These are phyloP conservation scores for Globisporangium iwayamae DNA, from an alignment of 352 stramenopile species.

Conservation along the genomic window DNA sequence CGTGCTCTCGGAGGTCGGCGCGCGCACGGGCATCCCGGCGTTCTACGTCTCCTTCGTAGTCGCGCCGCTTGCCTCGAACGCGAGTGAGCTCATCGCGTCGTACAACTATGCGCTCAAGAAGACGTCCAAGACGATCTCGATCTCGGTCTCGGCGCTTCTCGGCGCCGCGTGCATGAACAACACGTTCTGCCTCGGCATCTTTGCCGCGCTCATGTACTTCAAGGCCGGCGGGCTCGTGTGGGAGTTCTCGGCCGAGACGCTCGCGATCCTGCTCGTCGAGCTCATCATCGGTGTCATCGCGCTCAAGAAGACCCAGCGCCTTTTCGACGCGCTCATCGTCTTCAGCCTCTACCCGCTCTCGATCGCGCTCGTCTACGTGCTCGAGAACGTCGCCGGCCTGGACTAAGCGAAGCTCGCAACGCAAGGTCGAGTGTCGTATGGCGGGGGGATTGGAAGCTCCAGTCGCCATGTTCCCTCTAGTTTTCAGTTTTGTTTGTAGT, in stretches of 20 bases:
- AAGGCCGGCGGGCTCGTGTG: slow-evolving; percentile 90
- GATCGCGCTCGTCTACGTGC: slow-evolving; percentile 88
- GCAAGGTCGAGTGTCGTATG: background rate
- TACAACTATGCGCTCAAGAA: slow-evolving; percentile 98
- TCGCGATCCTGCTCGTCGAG: slow-evolving; percentile 96
- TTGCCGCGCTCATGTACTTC: slow-evolving; percentile 96
- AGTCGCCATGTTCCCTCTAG: background rate
- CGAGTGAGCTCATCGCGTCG: slow-evolving; percentile 95
- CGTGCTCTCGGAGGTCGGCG: slow-evolving; percentile 93
- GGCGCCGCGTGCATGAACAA: slow-evolving; percentile 99
- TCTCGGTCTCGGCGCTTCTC: slow-evolving; percentile 91
- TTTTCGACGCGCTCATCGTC: slow-evolving; percentile 80
- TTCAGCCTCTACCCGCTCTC: slow-evolving; percentile 92
- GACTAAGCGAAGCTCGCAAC: slow-evolving; percentile 55
- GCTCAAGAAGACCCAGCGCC: slow-evolving; percentile 87
- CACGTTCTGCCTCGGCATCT: slow-evolving; percentile 98
- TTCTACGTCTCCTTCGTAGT: slow-evolving; percentile 99
- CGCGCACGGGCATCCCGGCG: slow-evolving; percentile 84
- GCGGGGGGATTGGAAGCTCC: background rate
- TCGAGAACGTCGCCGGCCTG: slow-evolving; percentile 91
- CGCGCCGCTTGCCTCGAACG: slow-evolving; percentile 97
- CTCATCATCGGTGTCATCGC: slow-evolving; percentile 82
- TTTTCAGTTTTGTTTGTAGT: background rate
- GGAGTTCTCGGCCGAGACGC: slow-evolving; percentile 97
- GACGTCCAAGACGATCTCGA: slow-evolving; percentile 96